A percentile compares a stretch with the other conserved stretches of the same genome.
Conservation (phyloP, 1,284 basidiomycete species). For the Schizophyllum commune region DNA sequence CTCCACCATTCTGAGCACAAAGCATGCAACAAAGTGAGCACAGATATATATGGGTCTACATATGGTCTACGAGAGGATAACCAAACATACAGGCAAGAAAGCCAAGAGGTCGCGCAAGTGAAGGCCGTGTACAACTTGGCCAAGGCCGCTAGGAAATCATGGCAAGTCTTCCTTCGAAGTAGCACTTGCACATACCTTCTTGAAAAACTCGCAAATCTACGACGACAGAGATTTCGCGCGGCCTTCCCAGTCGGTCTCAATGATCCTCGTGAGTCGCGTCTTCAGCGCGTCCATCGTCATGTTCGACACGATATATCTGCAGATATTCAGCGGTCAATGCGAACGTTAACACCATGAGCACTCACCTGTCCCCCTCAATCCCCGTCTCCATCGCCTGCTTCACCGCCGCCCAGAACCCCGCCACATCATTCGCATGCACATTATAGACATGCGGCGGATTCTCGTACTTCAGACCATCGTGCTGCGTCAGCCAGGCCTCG, state of each 20-base stretch:
- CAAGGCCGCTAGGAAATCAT: too few species aligned
- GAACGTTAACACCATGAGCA: neutral
- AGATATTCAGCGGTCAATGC: neutral
- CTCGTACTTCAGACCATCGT: slow-evolving; percentile 20
- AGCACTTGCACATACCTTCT: too few species aligned
- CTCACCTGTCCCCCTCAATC: slow-evolving; percentile 14
- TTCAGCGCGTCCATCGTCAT: slow-evolving; percentile 8
- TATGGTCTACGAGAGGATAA: too few species aligned
- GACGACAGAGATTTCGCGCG: slow-evolving; percentile 1
- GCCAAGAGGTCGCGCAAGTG: too few species aligned
- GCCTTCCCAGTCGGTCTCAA: slow-evolving; percentile 8
- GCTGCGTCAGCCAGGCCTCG: slow-evolving; percentile 25
- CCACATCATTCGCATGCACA: slow-evolving; percentile 16
- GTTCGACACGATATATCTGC: slow-evolving; percentile 6
- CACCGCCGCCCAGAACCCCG: slow-evolving; percentile 14
- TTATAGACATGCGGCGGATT: slow-evolving; percentile 31
- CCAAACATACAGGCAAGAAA: too few species aligned
- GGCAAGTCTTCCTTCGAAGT: too few species aligned
- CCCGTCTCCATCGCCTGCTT: slow-evolving; percentile 10
- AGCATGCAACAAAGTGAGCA: too few species aligned
- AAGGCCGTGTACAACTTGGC: too few species aligned
- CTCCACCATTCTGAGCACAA: too few species aligned
- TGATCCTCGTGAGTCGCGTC: slow-evolving; percentile 3
- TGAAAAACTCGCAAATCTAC: too few species aligned
- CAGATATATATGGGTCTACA: too few species aligned